Conservation (phyloP, 306 rosid genomes). For the Carpinus fangiana region DNA sequence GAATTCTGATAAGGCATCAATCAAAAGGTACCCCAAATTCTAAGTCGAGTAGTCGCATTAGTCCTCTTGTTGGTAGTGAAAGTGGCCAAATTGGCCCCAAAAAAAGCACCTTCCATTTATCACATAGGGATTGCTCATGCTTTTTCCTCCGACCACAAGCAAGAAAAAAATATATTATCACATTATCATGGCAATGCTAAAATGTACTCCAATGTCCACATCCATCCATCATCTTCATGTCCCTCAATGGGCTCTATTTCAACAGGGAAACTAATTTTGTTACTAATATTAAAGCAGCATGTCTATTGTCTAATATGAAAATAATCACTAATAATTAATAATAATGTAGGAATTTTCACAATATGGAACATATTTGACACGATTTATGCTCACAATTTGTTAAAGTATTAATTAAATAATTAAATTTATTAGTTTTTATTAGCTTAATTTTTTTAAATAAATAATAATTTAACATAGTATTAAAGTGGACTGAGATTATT, state of each 20-base stretch:
- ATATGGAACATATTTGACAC: background rate
- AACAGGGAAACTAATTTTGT: background rate
- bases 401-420: too few relatives aligned
- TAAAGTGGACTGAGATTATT: too few relatives aligned
- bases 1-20: conserved; percentile 22
- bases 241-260: conserved; percentile 8
- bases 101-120: conserved; percentile 26
- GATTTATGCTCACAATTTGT: background rate
- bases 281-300: background rate
- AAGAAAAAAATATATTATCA: background rate
- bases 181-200: background rate
- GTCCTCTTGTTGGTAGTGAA: conserved; percentile 27
- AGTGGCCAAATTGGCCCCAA: conserved; percentile 38
- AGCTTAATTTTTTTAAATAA: too few relatives aligned
- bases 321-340: too few relatives aligned
- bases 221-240: background rate
- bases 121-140: conserved; percentile 20
- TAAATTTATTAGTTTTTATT: too few relatives aligned
- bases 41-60: conserved; percentile 55
- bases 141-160: conserved; percentile 20
- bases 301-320: too few relatives aligned
- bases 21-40: conserved; percentile 27
- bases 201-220: conserved; percentile 20
- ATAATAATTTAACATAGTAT: too few relatives aligned
- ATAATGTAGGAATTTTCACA: too few relatives aligned